Conservation (phyloP, 441 rosid genomes). For the Daphne laureola region DNA sequence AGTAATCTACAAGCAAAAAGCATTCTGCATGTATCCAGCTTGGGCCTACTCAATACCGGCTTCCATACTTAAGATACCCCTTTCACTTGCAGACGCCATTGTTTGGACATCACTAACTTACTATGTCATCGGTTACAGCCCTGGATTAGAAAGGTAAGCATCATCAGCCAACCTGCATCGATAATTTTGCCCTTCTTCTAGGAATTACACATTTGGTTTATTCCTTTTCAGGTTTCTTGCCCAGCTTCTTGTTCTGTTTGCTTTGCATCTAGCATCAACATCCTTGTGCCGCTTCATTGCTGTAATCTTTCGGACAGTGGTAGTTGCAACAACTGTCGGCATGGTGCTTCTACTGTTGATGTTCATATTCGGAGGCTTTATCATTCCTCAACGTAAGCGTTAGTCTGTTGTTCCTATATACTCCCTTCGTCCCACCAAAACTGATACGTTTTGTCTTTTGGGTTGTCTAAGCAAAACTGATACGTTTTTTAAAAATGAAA, state of each 20-base stretch:
- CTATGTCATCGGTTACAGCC: constrained; percentile 57
- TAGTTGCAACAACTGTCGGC: constrained; percentile 31
- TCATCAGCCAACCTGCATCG: neutral
- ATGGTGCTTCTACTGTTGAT: constrained; percentile 19
- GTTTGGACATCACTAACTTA: constrained; percentile 62
- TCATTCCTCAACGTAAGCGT: constrained; percentile 39
- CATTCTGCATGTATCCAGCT: constrained; percentile 42
- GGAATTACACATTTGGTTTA: neutral
- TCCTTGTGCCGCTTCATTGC: constrained; percentile 52
- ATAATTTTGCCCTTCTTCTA: neutral
- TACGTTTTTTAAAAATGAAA: too few species aligned
- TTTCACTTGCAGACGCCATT: constrained; percentile 38
- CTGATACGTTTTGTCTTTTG: too few species aligned
- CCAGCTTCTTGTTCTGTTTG: constrained; percentile 45
- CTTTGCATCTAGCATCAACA: constrained; percentile 41
- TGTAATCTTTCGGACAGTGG: constrained; percentile 31
- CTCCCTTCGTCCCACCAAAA: too few species aligned
- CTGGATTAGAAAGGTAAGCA: constrained; percentile 39
- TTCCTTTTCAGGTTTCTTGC: constrained; percentile 28
- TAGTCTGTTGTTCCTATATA: neutral
- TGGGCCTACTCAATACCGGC: constrained; percentile 62
- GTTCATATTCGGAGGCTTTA: constrained; percentile 46
- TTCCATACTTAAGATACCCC: constrained; percentile 44
- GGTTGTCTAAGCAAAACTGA: too few species aligned
- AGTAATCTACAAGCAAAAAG: constrained; percentile 46